Conservation (phyloP, 345 rosid species). For the Euphorbia lathyris region DNA sequence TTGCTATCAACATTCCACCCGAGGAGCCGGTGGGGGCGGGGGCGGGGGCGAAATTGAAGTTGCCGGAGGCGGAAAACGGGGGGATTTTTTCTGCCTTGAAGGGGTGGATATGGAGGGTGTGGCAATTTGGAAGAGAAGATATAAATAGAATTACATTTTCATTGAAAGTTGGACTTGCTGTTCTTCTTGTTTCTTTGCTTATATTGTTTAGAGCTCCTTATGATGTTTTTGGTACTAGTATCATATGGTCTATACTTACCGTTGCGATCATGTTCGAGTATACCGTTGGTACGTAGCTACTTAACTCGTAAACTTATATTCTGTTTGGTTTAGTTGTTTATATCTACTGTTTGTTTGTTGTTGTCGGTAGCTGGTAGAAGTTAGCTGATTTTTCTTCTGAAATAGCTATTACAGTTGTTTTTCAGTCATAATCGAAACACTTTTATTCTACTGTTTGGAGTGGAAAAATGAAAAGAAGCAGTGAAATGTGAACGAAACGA, state of each 20-base stretch:
- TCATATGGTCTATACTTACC: constrained; percentile 72
- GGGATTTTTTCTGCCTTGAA: background rate
- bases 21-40: too few species aligned
- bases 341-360: too few species aligned
- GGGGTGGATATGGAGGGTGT: constrained; percentile 41
- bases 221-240: constrained; percentile 52
- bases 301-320: background rate
- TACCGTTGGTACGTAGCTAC: constrained; percentile 50
- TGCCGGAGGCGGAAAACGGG: constrained; percentile 16
- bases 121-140: constrained; percentile 58
- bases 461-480: too few species aligned
- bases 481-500: too few species aligned
- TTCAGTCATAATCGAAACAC: too few species aligned
- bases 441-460: too few species aligned
- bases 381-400: too few species aligned
- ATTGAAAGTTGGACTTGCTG: constrained; percentile 64
- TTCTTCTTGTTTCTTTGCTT: constrained; percentile 60
- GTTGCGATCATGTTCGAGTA: constrained; percentile 71
- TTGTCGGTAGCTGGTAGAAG: too few species aligned
- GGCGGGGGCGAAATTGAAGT: constrained; percentile 22
- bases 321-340: too few species aligned
- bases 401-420: too few species aligned
- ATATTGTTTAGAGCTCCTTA: constrained; percentile 54
- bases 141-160: constrained; percentile 48
- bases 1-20: constrained; percentile 40